These are phyloP conservation scores for Chytriomyces hyalinus DNA, from an alignment of 192 early-diverging fungal species.

Conservation along the genomic window DNA sequence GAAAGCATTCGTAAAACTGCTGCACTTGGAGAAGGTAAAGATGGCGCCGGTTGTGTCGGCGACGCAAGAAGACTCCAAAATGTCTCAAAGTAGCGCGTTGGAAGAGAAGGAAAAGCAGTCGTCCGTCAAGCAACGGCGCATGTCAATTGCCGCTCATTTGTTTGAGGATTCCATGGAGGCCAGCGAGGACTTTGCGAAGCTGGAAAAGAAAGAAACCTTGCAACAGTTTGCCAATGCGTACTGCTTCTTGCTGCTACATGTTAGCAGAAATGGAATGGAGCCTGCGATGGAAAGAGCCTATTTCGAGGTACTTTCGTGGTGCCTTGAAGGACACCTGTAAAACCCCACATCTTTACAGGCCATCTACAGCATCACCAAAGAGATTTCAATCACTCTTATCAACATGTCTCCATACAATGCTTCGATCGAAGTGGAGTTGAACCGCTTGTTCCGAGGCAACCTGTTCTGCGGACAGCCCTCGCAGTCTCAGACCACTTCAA, in stretches of 20 bases:
- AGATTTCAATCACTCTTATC: slow-evolving; percentile 36
- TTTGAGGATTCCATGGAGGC: slow-evolving; percentile 11
- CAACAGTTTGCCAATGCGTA: slow-evolving; percentile 47
- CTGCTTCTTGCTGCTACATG: slow-evolving; percentile 55
- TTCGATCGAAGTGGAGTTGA: slow-evolving; percentile 45
- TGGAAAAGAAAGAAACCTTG: slow-evolving; percentile 22
- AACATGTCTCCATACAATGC: slow-evolving; percentile 30
- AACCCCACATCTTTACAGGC: slow-evolving; percentile 18
- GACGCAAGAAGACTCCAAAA: background rate
- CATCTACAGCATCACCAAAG: slow-evolving; percentile 54
- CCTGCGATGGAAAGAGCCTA: slow-evolving; percentile 54
- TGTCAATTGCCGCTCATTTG: background rate
- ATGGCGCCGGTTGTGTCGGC: slow-evolving; percentile 2
- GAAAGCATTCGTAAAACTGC: slow-evolving; percentile 3
- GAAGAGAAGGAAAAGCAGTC: slow-evolving; percentile 26
- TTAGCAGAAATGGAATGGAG: slow-evolving; percentile 32
- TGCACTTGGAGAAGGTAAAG: slow-evolving; percentile 17
- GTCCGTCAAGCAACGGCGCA: background rate
- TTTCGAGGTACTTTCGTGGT: slow-evolving; percentile 48
- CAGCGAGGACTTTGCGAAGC: slow-evolving; percentile 19
- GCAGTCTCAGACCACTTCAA: background rate
- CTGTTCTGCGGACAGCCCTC: slow-evolving; percentile 40
- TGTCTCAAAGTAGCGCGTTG: slow-evolving; percentile 3
- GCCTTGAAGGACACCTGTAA: slow-evolving; percentile 3
- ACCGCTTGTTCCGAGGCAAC: slow-evolving; percentile 52